Evolutionary conservation across 2,329 filamentous ascomycete genomes (phyloP).

Genomic region (Verticillium dahliae): DNA sequence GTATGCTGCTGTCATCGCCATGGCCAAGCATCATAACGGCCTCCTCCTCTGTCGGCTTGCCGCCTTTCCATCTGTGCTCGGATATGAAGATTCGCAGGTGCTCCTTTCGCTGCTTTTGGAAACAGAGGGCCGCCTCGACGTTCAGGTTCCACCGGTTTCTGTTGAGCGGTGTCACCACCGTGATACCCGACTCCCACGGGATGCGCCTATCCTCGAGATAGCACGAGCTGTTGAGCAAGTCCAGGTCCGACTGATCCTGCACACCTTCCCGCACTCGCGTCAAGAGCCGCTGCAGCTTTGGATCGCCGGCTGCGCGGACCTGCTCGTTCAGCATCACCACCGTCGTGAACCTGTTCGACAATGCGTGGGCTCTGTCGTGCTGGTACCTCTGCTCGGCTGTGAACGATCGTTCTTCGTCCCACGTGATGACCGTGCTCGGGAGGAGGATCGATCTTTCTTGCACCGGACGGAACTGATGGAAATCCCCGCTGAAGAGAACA

Average conservation of each 20-base stretch:
- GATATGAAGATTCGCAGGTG: not conserved
- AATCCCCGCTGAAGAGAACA: not conserved
- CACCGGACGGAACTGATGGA: not conserved
- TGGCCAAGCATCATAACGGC: not conserved
- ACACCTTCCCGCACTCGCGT: not conserved
- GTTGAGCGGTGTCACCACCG: conserved; percentile 7
- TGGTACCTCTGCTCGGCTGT: not conserved
- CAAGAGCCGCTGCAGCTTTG: not conserved
- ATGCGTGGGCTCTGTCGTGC: not conserved
- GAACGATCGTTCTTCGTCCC: not conserved
- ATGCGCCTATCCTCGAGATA: conserved; percentile 2
- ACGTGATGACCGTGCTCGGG: not conserved
- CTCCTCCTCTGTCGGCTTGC: not conserved
- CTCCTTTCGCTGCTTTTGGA: not conserved
- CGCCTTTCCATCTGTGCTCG: not conserved
- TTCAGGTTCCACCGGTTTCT: conserved; percentile 9
- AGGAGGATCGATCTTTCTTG: not conserved
- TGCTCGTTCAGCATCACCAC: not conserved
- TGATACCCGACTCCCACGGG: conserved; percentile 7
- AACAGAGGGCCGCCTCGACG: conserved; percentile 5
- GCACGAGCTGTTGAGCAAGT: conserved; percentile 1
- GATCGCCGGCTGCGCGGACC: not conserved
- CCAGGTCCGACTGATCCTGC: conserved; percentile 2
- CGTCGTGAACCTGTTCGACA: not conserved
- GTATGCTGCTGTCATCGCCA: not conserved